Base-by-base conservation (phyloP, 495 filamentous ascomycete genomes). In the Geopyxis carbonaria region DNA sequence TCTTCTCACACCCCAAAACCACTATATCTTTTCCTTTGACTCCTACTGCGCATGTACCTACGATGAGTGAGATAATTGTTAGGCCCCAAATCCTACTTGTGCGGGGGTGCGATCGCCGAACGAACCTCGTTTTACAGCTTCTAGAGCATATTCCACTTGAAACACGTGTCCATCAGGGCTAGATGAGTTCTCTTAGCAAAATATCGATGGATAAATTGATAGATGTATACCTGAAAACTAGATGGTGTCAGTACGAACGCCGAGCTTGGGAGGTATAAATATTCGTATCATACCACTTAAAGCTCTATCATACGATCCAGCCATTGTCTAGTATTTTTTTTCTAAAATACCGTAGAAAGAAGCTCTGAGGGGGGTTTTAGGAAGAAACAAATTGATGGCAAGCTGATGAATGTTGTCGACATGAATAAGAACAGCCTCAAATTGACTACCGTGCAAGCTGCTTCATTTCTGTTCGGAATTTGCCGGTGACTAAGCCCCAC, bases 131-230 rank as follows among this genome's bases (percentile, higher is more conserved):
- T 97, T 97, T 42, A 97, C 89, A 40, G 89, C 89, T 68, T 97
- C 89, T 45, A 92, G 79, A 42, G 89, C 89, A 70, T 97, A 97
- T 68, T 97, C 89, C 53, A 97, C 89, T 61, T 97, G 89, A 69
- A 97, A 95, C 50, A 97, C 87, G 66, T 97, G 89, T 61, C 89
- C 89, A 64, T 97, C 89, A 48, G 89, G 89, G 67, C 87, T 94
- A 49, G 53, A 56, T 34, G 45, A 35, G 33, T 63, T 23, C 33
- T 32, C 19, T 29, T 37, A 31, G n/a, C 31, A 18, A 25, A n/a
- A 9, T 56, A 50, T 52, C 48, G 57, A 45, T 59, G 61, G 31
- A 58, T 51, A 50, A 22, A 44, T 45, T 30, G 23, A 36, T 39
- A 16, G 55, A 57, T 16, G 45, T 46, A 40, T 57, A 77, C 76